A percentile compares a stretch with the other conserved stretches of the same genome.
phyloP scores from a whole-genome alignment of 257 asterid species.

The Mentha longifolia region DNA sequence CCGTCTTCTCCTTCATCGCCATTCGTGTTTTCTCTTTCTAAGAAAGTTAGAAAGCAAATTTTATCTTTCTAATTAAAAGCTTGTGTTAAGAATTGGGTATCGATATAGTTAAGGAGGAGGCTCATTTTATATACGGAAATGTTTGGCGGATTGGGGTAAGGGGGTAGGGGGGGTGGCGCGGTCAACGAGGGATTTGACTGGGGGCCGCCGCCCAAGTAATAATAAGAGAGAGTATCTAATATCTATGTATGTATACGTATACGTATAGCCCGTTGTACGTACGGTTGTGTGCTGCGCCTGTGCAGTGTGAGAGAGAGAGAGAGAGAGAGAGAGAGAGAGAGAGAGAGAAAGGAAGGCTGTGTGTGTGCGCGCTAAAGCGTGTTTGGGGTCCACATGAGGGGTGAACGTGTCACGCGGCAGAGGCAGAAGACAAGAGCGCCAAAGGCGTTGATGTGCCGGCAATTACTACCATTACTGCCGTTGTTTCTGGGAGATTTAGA shows the following conservation, averaged over 20 bases:
- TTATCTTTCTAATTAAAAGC: not conserved
- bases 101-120: not conserved
- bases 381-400: slow-evolving; percentile 31
- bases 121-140: slow-evolving; percentile 29
- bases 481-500: slow-evolving; percentile 30
- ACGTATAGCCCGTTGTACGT: not conserved
- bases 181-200: slow-evolving; percentile 84
- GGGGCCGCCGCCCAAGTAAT: slow-evolving; percentile 79
- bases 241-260: not conserved
- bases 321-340: too few relatives aligned
- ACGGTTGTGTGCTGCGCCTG: slow-evolving; percentile 6
- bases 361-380: slow-evolving; percentile 4
- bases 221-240: too few relatives aligned
- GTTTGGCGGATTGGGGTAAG: slow-evolving; percentile 18
- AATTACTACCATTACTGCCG: slow-evolving; percentile 44
- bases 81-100: not conserved
- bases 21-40: slow-evolving; percentile 19
- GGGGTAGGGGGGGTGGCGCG: slow-evolving; percentile 38
- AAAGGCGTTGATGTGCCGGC: slow-evolving; percentile 59
- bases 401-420: slow-evolving; percentile 59
- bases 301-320: not conserved
- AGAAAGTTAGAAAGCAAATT: too few relatives aligned
- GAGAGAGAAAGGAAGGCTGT: too few relatives aligned
- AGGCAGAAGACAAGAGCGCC: slow-evolving; percentile 37
- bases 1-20: slow-evolving; percentile 67